Percentiles rank a stretch among this genome's conserved stretches.
These are phyloP conservation scores for Schwanniomyces pseudopolymorphus DNA, from an alignment of 805 yeast species.

Conservation along the genomic window DNA sequence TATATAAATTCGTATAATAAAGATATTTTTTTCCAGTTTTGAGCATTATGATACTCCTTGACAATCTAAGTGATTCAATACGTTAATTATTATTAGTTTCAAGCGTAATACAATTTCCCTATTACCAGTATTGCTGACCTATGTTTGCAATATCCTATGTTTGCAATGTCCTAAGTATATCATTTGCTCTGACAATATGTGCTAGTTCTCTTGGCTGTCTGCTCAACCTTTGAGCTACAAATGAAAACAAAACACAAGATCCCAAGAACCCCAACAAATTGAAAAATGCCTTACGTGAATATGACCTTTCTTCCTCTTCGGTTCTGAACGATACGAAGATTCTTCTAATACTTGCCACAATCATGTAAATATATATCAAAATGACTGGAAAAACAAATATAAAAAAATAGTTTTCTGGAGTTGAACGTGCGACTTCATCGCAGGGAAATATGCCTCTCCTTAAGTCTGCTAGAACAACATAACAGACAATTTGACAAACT, in stretches of 20 bases:
- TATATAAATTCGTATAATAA: not conserved
- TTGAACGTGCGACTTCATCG: conserved; percentile 4
- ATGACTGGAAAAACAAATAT: not conserved
- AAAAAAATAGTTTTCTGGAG: not conserved
- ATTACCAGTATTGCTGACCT: not conserved
- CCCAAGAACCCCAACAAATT: conserved; percentile 78
- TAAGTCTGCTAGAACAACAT: too few relatives aligned
- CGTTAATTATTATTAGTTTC: too few relatives aligned
- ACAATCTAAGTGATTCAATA: not conserved
- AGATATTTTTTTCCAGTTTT: not conserved
- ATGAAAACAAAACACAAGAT: conserved; percentile 76
- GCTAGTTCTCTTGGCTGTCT: conserved; percentile 31
- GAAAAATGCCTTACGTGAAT: conserved; percentile 75
- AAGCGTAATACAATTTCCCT: too few relatives aligned
- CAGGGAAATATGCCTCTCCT: not conserved
- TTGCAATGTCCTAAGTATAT: conserved; percentile 23
- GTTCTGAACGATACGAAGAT: conserved; percentile 81
- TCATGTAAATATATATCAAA: conserved; percentile 32
- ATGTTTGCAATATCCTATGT: conserved; percentile 20
- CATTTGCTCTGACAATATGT: conserved; percentile 27
- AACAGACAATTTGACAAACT: not conserved
- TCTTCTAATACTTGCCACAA: conserved; percentile 71
- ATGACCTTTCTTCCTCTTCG: conserved; percentile 79
- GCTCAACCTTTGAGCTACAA: conserved; percentile 64
- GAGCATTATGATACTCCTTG: not conserved